These are phyloP conservation scores for Rheum nobile DNA, from an alignment of 148 eudicot genomes.

Conservation along the genomic window DNA sequence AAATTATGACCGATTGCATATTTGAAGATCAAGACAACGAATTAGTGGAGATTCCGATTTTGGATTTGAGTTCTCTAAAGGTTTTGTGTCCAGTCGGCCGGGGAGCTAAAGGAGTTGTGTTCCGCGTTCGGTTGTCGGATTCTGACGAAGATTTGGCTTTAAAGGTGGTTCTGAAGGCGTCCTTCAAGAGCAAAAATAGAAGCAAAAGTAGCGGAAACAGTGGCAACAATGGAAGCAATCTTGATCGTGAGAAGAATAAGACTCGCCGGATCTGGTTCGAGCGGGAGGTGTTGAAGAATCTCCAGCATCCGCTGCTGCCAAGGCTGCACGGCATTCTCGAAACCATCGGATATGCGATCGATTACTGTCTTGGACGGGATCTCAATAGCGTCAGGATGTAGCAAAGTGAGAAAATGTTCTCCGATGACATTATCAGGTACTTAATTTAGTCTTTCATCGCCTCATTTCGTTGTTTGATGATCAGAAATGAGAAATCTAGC, in stretches of 20 bases:
- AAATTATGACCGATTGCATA: neutral
- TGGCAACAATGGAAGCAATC: constrained; percentile 4
- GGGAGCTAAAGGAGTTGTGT: constrained; percentile 68
- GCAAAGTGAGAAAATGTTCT: constrained; percentile 85
- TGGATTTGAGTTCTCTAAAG: constrained; percentile 23
- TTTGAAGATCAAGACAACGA: neutral
- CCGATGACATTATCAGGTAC: constrained; percentile 79
- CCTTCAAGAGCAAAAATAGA: constrained; percentile 24
- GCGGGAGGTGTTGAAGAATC: constrained; percentile 37
- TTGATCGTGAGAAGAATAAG: neutral
- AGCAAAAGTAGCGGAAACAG: neutral
- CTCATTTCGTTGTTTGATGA: neutral
- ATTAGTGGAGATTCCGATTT: constrained; percentile 11
- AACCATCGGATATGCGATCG: constrained; percentile 73
- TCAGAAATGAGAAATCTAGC: neutral
- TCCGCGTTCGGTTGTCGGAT: constrained; percentile 25
- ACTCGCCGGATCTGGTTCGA: constrained; percentile 45
- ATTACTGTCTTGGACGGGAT: constrained; percentile 84
- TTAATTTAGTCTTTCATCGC: neutral
- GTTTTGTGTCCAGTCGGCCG: constrained; percentile 43
- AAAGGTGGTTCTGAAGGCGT: constrained; percentile 29
- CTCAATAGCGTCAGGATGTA: constrained; percentile 44
- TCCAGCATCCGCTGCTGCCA: constrained; percentile 68
- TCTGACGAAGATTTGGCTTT: constrained; percentile 29
- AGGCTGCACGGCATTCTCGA: constrained; percentile 48